Base-by-base conservation (phyloP, 192 early-diverging fungal species). In the Backusella sp. region DNA sequence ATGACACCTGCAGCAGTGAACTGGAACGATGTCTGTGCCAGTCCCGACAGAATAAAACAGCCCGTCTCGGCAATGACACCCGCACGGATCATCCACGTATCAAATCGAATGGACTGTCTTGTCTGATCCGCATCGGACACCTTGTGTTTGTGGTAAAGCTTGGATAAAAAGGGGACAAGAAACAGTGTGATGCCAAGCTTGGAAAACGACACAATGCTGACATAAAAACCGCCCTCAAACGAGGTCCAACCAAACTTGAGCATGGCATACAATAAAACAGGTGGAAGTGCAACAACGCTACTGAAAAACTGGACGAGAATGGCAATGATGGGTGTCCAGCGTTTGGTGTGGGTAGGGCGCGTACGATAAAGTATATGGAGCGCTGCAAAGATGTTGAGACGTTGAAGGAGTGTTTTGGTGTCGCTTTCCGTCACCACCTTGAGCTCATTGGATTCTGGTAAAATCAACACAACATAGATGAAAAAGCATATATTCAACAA, bases 41-140 rank as follows among this genome's bases (percentile, higher is more conserved):
- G 32, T 4, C 84, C 86, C 7, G 73, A 78, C 0, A 77, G 44
- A 6, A 80, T 12, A 32, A 84, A 80, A 6, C 77, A 76, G 12
- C 72, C 1, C 0, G 72, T 77, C 66, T 84, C 87, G 28, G 85
- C 71, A 0, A 79, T 9, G 14, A 77, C 76, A 2, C 85, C 85
- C 1, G 82, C 6, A 30, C 88, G 82, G 19, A 89, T 73, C 23
- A 85, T 53, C 86, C 88, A 87, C 2, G 79, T 69, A 37, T 89
- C 86, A 41, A 84, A 82, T 65, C 66, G 69, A 5, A 78, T 56
- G 32, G 73, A 75, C n/a, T 65, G 44, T 14, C 42, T 37, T n/a
- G 46, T 14, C 12, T 62, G 8, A 34, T 70, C 26, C 36, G 74
- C 4, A 62, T 62, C 23, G 1, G 9, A 4, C 26, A 2, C 62